Base-by-base conservation (phyloP, 2,329 filamentous ascomycete genomes). In the Parascedosporium putredinis region DNA sequence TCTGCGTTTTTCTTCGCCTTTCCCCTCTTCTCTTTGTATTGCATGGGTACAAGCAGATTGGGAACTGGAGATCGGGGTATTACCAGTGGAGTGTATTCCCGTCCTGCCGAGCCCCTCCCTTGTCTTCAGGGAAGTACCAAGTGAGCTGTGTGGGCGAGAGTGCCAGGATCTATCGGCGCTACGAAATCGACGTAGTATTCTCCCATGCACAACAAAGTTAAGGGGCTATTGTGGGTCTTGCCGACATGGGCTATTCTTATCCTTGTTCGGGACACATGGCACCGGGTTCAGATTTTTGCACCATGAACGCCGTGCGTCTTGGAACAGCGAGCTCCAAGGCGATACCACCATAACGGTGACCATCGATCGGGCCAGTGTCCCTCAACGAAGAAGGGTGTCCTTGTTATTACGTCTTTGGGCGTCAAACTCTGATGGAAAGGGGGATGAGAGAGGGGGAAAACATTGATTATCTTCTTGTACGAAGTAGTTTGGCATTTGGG, bases 311-410 rank as follows among this genome's bases (percentile, higher is more conserved):
- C 16, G 38, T 20, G 20, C 12, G 12, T 42, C 16, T n/a, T n/a
- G n/a, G n/a, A 16, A 42, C 38, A 20, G 23, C 23, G 12, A 24
- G 23, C 38, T 42, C 18, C 16, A 42, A 42, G 23, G 20, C 38
- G 38, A 42, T 42, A 42, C 38, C 38, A 42, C 38, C 38, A 42
- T 42, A 20, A 42, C 38, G 38, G 38, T 42, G 38, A 42, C 38
- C 38, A 42, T 20, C 5, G 20, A 16, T 42, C 38, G 38, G 38
- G 14, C 38, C 38, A 42, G 23, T 20, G 18, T 42, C 16, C 38
- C 38, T 42, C 20, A 20, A 1, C 5, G 38, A 42, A 20, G n/a
- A n/a, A n/a, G n/a, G n/a, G n/a, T n/a, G n/a, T n/a, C n/a, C n/a
- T n/a, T n/a, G n/a, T n/a, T n/a, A n/a, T n/a, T n/a, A n/a, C n/a